Base-by-base conservation (phyloP, 2,329 filamentous ascomycete species). In the Fusarium sp. region DNA sequence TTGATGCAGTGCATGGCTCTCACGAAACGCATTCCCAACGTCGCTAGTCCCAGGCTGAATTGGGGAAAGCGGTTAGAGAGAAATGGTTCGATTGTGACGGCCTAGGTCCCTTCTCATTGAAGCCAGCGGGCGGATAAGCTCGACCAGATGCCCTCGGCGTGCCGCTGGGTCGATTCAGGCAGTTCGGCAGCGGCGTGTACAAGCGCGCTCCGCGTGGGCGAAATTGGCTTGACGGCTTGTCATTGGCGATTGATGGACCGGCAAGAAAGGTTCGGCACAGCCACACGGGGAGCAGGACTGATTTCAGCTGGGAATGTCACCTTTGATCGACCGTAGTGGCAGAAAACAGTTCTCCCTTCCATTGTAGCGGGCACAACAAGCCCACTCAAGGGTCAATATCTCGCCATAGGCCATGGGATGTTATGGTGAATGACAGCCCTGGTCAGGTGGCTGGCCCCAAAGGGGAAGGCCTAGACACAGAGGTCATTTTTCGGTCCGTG, bases 81-180 rank as follows among this genome's bases (percentile, higher is more conserved):
- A 59, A 68, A 77, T 78, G 76, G 76, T 75, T 71, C 72, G 76
- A 78, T 78, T 75, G 67, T 73, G 76, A 77, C 61, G 66, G 56
- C 56, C 65, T 69, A 46, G 58, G 57, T 42, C 35, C 38, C 62
- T 73, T 61, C 53, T 67, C 31, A 42, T 63, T 72, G 51, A 62
- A 65, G 65, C 40, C 66, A 61, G 55, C 55, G 44, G 46, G 36
- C 46, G 57, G 60, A 61, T 63, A 70, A 49, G 65, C 65, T 64
- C 57, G 51, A 67, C 20, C 51, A 64, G 27, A 35, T 60, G 31
- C 17, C 35, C 38, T 62, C 40, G 61, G 70, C 46, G 27, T 53
- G 53, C 31, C 22, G 58, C 58, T 62, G 40, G 64, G 36, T 69
- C 63, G 62, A 62, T 63, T 38, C 36, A 67, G 70, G 53, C 70